These are phyloP conservation scores for Aureobasidium pullulans DNA, from an alignment of 2,329 filamentous ascomycete genomes.

Conservation along the genomic window DNA sequence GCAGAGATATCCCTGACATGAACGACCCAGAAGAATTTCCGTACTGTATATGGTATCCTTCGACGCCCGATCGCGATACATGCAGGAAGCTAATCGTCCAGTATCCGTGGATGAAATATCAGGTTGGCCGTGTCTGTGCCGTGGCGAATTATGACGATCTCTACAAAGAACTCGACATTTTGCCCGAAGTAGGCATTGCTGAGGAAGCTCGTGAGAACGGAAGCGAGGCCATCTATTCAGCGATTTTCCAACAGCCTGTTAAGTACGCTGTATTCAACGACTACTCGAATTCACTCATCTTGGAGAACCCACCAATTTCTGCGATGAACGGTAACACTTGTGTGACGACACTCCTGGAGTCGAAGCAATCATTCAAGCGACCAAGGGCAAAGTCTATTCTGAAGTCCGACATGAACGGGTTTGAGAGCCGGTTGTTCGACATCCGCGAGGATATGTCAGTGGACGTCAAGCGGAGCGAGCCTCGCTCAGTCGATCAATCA, in stretches of 20 bases:
- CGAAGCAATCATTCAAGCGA: conserved; percentile 13
- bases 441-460: not conserved
- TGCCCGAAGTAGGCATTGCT: conserved; percentile 35
- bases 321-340: conserved; percentile 32
- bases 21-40: conserved; percentile 22
- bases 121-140: conserved; percentile 35
- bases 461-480: not conserved
- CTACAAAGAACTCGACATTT: conserved; percentile 31
- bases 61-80: conserved; percentile 30
- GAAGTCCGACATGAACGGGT: not conserved
- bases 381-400: not conserved
- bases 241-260: conserved; percentile 24
- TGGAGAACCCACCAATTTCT: conserved; percentile 14
- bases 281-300: conserved; percentile 23
- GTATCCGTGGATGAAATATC: conserved; percentile 29
- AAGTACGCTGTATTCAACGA: conserved; percentile 33
- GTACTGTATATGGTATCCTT: conserved; percentile 39
- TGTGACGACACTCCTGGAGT: conserved; percentile 23
- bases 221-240: conserved; percentile 15
- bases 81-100: conserved; percentile 26
- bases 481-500: conserved; percentile 6
- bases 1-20: conserved; percentile 27
- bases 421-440: not conserved
- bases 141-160: conserved; percentile 32
- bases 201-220: conserved; percentile 33